Evolutionary conservation across 2,329 filamentous ascomycete genomes (phyloP).

Genomic region (Ophiostoma ips): DNA sequence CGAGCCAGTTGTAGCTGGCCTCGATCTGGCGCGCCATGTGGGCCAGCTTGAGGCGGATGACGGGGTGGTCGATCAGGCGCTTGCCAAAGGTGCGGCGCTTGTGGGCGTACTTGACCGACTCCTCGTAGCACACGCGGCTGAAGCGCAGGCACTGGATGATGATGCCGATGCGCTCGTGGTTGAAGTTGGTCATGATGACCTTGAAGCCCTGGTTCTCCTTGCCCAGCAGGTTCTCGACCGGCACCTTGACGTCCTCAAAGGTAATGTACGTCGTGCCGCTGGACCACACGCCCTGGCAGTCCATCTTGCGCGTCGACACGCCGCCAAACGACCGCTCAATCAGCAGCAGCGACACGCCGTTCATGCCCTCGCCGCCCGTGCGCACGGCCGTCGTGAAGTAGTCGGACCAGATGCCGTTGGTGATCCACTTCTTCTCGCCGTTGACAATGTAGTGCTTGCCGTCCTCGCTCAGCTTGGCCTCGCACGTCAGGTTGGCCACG

Average conservation of each 20-base stretch:
- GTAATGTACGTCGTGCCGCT: slow-evolving; percentile 94
- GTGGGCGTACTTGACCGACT: slow-evolving; percentile 90
- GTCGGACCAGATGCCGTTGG: slow-evolving; percentile 90
- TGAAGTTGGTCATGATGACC: slow-evolving; percentile 99
- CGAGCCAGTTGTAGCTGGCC: slow-evolving; percentile 91
- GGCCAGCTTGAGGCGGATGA: slow-evolving; percentile 93
- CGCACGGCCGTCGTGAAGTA: slow-evolving; percentile 97
- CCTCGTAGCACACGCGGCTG: slow-evolving; percentile 91
- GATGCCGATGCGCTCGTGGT: slow-evolving; percentile 97
- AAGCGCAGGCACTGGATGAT: slow-evolving; percentile 96
- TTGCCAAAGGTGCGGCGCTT: slow-evolving; percentile 96
- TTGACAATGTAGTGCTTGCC: slow-evolving; percentile 99
- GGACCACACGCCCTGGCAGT: slow-evolving; percentile 95
- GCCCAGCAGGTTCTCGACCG: slow-evolving; percentile 95
- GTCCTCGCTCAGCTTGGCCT: slow-evolving; percentile 87
- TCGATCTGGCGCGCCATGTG: slow-evolving; percentile 98
- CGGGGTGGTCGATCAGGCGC: slow-evolving; percentile 89
- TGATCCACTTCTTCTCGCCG: slow-evolving; percentile 99
- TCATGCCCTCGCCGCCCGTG: slow-evolving; percentile 81
- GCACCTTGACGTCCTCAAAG: slow-evolving; percentile 98
- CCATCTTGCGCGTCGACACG: slow-evolving; percentile 88
- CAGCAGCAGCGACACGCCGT: slow-evolving; percentile 77
- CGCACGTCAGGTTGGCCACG: slow-evolving; percentile 88
- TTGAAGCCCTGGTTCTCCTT: slow-evolving; percentile 98
- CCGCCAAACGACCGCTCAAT: slow-evolving; percentile 78